A percentile compares a stretch with the other conserved stretches of the same genome.
Evolutionary conservation across 2,329 filamentous ascomycete genomes (phyloP).

Genomic region (Plectosphaerella sp.): DNA sequence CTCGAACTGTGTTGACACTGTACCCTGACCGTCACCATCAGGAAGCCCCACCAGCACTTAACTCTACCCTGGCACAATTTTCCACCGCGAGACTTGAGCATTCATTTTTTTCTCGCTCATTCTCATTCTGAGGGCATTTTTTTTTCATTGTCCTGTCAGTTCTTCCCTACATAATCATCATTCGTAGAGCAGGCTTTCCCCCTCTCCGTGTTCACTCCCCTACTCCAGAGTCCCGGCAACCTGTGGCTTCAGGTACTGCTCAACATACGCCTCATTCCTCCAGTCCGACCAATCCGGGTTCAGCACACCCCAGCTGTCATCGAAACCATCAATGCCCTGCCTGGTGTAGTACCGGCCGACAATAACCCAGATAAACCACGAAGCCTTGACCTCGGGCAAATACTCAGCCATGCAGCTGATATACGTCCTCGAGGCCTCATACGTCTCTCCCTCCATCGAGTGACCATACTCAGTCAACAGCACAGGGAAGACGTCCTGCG

Average conservation of each 20-base stretch:
- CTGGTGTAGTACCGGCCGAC: conserved; percentile 55
- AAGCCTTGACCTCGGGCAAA: conserved; percentile 41
- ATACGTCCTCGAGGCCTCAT: conserved; percentile 43
- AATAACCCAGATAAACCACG: conserved; percentile 58
- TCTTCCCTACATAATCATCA: no score
- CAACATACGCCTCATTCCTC: conserved; percentile 38
- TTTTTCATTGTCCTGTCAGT: no score
- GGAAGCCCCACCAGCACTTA: no score
- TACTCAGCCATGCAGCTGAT: conserved; percentile 45
- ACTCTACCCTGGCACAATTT: no score
- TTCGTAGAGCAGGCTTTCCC: no score
- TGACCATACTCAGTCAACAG: conserved; percentile 53
- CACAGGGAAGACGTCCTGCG: conserved; percentile 39
- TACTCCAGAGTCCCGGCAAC: conserved; percentile 23
- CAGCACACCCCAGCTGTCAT: conserved; percentile 54
- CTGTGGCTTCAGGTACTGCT: conserved; percentile 34
- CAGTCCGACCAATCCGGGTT: conserved; percentile 50
- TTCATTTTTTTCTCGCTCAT: no score
- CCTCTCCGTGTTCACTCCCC: no score
- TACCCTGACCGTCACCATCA: no score
- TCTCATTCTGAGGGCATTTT: no score
- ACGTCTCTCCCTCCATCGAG: conserved; percentile 32
- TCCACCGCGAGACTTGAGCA: no score
- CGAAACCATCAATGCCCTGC: conserved; percentile 43
- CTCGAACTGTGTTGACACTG: no score